Evolutionary conservation across 345 rosid genomes (phyloP), one percentile per base, ranked within the genome.

Genomic region (Aquilaria yunnanensis): DNA sequence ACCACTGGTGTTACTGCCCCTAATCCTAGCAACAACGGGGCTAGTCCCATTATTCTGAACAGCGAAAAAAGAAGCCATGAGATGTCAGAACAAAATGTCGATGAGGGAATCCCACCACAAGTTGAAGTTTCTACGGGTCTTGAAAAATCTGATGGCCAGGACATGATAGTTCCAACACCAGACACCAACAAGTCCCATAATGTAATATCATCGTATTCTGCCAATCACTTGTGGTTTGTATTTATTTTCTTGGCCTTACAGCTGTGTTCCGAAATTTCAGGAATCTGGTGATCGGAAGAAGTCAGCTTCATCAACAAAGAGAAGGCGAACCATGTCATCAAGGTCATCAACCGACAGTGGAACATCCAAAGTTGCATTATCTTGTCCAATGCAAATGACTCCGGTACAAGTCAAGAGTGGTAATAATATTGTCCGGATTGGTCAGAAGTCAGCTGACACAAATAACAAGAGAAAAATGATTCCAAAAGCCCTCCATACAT

Each of bases 401-500:
- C 72, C 73, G 43, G 34, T 45, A 8, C 78, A 60, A 23, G 60
- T 65, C 49, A 79, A 64, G 65, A 65, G 54, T 23, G 74, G 63
- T 67, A 52, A 62, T 10, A 32, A 37, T 65, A 67, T 63, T 54
- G 57, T 59, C 67, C 11, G 29, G 9, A 58, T 10, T 47, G 65
- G 65, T 49, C 73, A 68, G 70, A 80, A 68, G 48, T 63, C 51
- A 46, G 12, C 33, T 16, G 60, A 62, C 56, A 56, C 65, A 6
- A 46, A 57, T 23, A 64, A 65, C 55, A 72, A 70, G 60, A 80
- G 69, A 70, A 66, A 59, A 69, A 54, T 43, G 45, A 62, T 62
- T 37, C 23, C 71, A 47, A 83, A 58, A 49, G 66, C 80, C 3
- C 62, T 83, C 53, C 84, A 80, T 54, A 66, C 72, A 78, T 83